Conservation (phyloP, 257 asterid genomes). For the Nicotiana sylvestris region DNA sequence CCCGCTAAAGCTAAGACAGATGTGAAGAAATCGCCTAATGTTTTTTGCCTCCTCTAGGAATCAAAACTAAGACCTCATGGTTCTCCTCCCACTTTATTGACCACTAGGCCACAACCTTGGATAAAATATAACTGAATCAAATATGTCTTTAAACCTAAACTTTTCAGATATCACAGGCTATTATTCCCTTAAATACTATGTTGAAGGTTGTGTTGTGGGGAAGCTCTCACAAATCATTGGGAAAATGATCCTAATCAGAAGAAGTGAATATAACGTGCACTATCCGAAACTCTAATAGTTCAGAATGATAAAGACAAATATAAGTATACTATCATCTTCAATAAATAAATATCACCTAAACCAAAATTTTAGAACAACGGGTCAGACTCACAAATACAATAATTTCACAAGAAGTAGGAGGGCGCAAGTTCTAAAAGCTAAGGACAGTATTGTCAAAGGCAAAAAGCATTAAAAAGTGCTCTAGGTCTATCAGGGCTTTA, state of each 20-base stretch:
- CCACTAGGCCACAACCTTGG: too few relatives aligned
- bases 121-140: not conserved
- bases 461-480: too few relatives aligned
- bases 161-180: not conserved
- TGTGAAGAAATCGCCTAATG: too few relatives aligned
- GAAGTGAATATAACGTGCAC: not conserved
- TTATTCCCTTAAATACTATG: not conserved
- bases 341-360: not conserved
- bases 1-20: too few relatives aligned
- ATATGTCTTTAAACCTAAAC: not conserved
- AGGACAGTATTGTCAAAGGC: too few relatives aligned
- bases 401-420: not conserved
- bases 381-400: not conserved
- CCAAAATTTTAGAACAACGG: not conserved
- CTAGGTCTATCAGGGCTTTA: too few relatives aligned
- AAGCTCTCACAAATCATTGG: not conserved
- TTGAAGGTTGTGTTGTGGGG: not conserved
- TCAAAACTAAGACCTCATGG: too few relatives aligned
- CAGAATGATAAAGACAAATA: not conserved
- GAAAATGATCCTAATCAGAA: not conserved
- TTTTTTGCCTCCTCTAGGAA: too few relatives aligned
- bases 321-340: not conserved
- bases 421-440: not conserved
- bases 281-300: not conserved
- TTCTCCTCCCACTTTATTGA: too few relatives aligned